Conservation (phyloP, 2,329 filamentous ascomycete species). For the Septoria petroselini region DNA sequence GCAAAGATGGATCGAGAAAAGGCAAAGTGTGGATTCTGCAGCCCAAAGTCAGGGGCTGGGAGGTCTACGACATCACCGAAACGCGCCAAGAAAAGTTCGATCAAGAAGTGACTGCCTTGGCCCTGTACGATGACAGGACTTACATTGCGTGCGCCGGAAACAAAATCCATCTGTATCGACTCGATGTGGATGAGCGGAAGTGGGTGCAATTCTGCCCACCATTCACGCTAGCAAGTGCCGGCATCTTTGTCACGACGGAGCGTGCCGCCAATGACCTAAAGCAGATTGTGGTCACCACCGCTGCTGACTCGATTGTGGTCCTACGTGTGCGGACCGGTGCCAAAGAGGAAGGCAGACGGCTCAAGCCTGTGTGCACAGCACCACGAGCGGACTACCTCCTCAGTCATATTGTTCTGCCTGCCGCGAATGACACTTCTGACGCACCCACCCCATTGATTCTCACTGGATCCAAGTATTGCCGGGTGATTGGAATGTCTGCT, state of each 20-base stretch:
- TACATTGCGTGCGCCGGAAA: slow-evolving; percentile 50
- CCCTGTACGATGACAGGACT: slow-evolving; percentile 55
- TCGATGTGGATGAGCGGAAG: slow-evolving; percentile 30
- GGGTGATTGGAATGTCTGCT: slow-evolving; percentile 31
- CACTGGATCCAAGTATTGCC: slow-evolving; percentile 27
- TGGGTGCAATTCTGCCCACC: slow-evolving; percentile 36
- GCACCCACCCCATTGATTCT: neutral
- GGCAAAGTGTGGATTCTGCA: slow-evolving; percentile 49
- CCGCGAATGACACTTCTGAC: neutral
- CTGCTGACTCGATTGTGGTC: slow-evolving; percentile 52
- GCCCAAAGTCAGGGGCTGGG: slow-evolving; percentile 39
- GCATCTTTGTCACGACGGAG: slow-evolving; percentile 49
- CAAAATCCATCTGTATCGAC: slow-evolving; percentile 45
- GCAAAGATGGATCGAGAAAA: slow-evolving; percentile 31
- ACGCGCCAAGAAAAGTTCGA: slow-evolving; percentile 48
- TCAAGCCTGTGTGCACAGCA: slow-evolving; percentile 29
- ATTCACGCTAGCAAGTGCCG: slow-evolving; percentile 37
- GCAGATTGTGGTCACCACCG: slow-evolving; percentile 55
- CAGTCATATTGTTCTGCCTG: slow-evolving; percentile 25
- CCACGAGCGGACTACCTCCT: slow-evolving; percentile 27
- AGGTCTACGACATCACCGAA: slow-evolving; percentile 50
- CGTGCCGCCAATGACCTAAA: slow-evolving; percentile 27
- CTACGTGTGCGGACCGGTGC: slow-evolving; percentile 43
- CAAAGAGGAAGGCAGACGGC: slow-evolving; percentile 34
- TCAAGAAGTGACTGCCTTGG: slow-evolving; percentile 56